Evolutionary conservation across 2,329 filamentous ascomycete species (phyloP).

Genomic region (Colletotrichum eremochloae): DNA sequence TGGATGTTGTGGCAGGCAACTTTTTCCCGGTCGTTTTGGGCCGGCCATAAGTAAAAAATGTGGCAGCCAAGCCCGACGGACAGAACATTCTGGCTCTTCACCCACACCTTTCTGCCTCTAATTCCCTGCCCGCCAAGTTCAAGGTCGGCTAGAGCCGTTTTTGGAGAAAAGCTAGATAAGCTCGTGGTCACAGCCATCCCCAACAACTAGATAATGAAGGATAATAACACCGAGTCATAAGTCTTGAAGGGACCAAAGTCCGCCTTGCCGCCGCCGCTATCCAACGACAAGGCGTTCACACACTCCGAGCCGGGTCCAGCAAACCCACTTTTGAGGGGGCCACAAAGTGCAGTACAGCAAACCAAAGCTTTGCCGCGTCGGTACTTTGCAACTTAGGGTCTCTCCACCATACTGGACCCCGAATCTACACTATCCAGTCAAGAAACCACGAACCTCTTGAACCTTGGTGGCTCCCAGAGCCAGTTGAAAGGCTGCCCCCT

Average conservation of each 20-base stretch:
- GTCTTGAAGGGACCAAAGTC: slow-evolving; percentile 14
- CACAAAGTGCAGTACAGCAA: slow-evolving; percentile 13
- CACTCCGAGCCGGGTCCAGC: slow-evolving; percentile 23
- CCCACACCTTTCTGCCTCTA: background rate
- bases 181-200: slow-evolving; percentile 8
- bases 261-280: slow-evolving; percentile 30
- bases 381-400: slow-evolving; percentile 14
- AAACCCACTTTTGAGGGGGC: slow-evolving; percentile 14
- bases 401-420: slow-evolving; percentile 39
- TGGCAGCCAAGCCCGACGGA: slow-evolving; percentile 2
- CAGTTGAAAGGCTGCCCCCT: slow-evolving; percentile 26
- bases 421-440: slow-evolving; percentile 30
- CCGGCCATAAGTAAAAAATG: slow-evolving; percentile 13
- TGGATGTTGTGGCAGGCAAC: slow-evolving; percentile 39
- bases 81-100: slow-evolving; percentile 17
- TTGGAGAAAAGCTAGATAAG: background rate
- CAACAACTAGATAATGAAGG: background rate
- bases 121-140: background rate
- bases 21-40: slow-evolving; percentile 17
- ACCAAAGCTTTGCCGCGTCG: slow-evolving; percentile 24
- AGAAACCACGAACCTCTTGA: slow-evolving; percentile 37
- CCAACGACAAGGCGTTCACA: slow-evolving; percentile 31
- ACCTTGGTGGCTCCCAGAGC: slow-evolving; percentile 21
- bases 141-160: background rate
- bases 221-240: background rate